Evolutionary conservation across 2,329 filamentous ascomycete species (phyloP).

Genomic region (Pezicula radicicola): DNA sequence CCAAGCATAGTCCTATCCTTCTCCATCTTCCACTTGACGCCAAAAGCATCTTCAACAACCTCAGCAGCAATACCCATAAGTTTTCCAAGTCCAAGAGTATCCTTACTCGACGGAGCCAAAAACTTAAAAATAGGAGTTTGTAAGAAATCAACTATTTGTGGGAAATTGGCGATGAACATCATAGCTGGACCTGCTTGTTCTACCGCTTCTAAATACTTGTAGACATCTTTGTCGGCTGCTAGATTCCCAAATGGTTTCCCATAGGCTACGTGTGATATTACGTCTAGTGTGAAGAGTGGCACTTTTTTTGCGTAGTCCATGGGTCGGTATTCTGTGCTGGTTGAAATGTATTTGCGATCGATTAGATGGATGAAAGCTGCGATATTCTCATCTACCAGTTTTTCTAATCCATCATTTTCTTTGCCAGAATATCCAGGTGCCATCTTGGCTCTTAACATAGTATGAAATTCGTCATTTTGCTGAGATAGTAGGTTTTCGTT

Average conservation of each 20-base stretch:
- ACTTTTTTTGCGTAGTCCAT: conserved; percentile 49
- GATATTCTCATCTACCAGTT: conserved; percentile 45
- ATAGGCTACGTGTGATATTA: conserved; percentile 48
- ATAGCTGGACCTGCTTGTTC: conserved; percentile 39
- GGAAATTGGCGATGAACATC: conserved; percentile 41
- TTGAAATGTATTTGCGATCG: conserved; percentile 43
- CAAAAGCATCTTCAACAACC: conserved; percentile 42
- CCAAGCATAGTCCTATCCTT: conserved; percentile 46
- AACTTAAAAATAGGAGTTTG: conserved; percentile 35
- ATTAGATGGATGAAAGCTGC: conserved; percentile 44
- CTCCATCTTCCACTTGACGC: conserved; percentile 33
- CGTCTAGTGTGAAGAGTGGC: conserved; percentile 52
- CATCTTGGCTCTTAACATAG: conserved; percentile 41
- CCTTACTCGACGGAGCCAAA: conserved; percentile 37
- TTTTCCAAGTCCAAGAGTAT: conserved; percentile 34
- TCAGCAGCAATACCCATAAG: conserved; percentile 41
- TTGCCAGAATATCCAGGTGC: conserved; percentile 47
- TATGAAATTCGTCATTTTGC: conserved; percentile 39
- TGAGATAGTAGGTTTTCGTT: conserved; percentile 50
- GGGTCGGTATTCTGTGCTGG: conserved; percentile 26
- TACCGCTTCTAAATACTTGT: conserved; percentile 42
- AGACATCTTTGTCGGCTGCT: conserved; percentile 41
- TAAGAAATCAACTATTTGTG: conserved; percentile 37
- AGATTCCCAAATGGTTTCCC: conserved; percentile 47
- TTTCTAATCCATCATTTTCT: conserved; percentile 46